Base-by-base conservation (phyloP, 1,284 basidiomycete species). In the Cryptococcus amylolentus region DNA sequence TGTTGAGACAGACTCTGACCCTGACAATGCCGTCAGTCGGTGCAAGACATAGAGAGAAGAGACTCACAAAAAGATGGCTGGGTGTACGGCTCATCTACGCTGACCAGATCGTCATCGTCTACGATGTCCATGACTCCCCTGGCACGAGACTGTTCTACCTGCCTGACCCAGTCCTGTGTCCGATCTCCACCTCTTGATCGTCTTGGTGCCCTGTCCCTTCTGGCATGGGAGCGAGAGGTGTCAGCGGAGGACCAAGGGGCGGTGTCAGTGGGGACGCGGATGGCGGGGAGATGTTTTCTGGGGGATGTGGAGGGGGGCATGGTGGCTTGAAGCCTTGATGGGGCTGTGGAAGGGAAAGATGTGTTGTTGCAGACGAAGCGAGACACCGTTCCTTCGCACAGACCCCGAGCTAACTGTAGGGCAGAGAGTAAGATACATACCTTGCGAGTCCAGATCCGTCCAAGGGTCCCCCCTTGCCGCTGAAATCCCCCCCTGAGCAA, bases 1-100 rank as follows among this genome's bases (percentile, higher is more conserved):
- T 12, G 58, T 52, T 3, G 60, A 64, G 14, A 58, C 54, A 28
- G 52, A 45, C 54, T 54, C 58, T 63, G 26, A 35, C 4, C n/a
- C 38, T 40, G 37, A 50, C 18, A 18, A 3, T 10, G 14, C 35
- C 7, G 4, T n/a, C 26, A 38, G n/a, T 10, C 35, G 39, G 26
- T 40, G 10, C 26, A 16, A 41, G 13, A 16, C 31, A 37, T 35
- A 28, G 13, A 8, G 1, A 51, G 13, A 23, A 26, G 10, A 6
- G 10, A 3, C 31, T 35, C 31, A 35, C 31, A 35, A 10, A 4
- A 35, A 35, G 31, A 35, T 35, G 31, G 31, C 31, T 35, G 7
- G 3, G 31, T 35, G 10, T 35, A 35, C 31, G 4, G 31, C 31
- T 35, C 23, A 23, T 23, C 31, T 35, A 10, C 31, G 10, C 31